phyloP scores from a whole-genome alignment of 106 monocot genomes.

The Allium sativum region DNA sequence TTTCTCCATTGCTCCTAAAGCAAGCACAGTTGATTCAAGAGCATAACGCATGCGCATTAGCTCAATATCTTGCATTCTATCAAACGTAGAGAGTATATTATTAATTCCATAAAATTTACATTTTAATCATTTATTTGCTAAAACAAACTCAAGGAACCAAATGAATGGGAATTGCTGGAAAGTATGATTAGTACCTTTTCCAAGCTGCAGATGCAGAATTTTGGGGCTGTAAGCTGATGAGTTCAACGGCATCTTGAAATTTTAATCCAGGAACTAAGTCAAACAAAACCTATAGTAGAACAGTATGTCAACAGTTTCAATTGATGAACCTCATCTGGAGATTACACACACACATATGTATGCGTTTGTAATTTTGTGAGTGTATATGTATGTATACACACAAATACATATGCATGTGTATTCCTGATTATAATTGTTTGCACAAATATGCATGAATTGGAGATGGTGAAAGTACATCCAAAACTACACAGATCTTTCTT shows the following conservation, averaged over 20 bases:
- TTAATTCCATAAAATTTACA: too few species aligned
- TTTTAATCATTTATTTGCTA: background rate
- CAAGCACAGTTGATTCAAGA: slow-evolving; percentile 76
- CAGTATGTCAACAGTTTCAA: slow-evolving; percentile 2
- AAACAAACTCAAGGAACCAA: background rate
- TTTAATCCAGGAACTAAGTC: slow-evolving; percentile 84
- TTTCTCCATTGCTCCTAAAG: slow-evolving; percentile 63
- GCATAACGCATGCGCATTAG: slow-evolving; percentile 88
- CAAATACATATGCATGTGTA: too few species aligned
- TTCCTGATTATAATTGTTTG: too few species aligned
- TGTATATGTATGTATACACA: too few species aligned
- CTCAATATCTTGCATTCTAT: slow-evolving; percentile 77
- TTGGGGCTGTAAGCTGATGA: slow-evolving; percentile 79
- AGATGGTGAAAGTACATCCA: too few species aligned
- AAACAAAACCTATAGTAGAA: slow-evolving; percentile 63
- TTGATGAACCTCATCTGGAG: background rate
- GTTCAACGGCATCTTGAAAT: slow-evolving; percentile 79
- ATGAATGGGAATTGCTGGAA: slow-evolving; percentile 4
- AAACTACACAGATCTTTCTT: too few species aligned
- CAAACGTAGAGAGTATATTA: slow-evolving; percentile 2
- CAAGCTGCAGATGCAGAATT: slow-evolving; percentile 47
- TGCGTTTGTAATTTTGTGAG: too few species aligned
- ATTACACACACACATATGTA: too few species aligned
- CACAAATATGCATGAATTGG: too few species aligned
- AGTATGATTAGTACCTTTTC: slow-evolving; percentile 47